Evolutionary conservation across 768 basidiomycete genomes (phyloP).

Genomic region (Royoungia palumana): DNA sequence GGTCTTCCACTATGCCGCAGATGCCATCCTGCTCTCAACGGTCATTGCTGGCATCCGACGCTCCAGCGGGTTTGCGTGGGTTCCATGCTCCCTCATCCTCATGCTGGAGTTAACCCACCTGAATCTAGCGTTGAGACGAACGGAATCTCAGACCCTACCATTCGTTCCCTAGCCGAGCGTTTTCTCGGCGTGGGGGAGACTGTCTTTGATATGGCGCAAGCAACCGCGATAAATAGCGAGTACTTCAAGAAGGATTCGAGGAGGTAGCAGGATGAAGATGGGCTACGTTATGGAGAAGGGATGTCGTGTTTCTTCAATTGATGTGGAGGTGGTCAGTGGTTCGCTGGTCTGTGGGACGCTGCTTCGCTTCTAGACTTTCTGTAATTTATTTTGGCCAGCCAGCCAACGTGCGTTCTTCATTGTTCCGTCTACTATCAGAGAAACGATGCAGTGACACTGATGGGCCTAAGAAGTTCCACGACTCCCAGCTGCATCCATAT

Average conservation of each 20-base stretch:
- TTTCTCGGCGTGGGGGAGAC: conserved; percentile 88
- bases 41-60: conserved; percentile 88
- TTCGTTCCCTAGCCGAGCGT: conserved; percentile 71
- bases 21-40: conserved; percentile 83
- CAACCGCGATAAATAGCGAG: conserved; percentile 77
- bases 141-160: conserved; percentile 71
- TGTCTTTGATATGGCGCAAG: conserved; percentile 81
- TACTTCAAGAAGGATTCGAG: conserved; percentile 68
- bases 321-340: conserved; percentile 3
- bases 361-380: conserved; percentile 23
- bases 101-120: not conserved
- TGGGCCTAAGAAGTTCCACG: conserved; percentile 7
- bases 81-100: conserved; percentile 22
- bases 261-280: conserved; percentile 24
- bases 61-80: conserved; percentile 87
- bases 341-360: conserved; percentile 7
- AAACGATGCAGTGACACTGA: conserved; percentile 5
- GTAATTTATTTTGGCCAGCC: conserved; percentile 27
- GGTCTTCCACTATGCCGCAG: conserved; percentile 78
- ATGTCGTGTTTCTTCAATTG: conserved; percentile 7
- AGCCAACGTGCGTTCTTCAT: conserved; percentile 25
- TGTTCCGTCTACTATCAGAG: conserved; percentile 8
- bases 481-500: conserved; percentile 1
- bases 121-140: conserved; percentile 58
- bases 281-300: not conserved